phyloP scores from a whole-genome alignment of 2,329 filamentous ascomycete species.

The Aspergillus amoenus region DNA sequence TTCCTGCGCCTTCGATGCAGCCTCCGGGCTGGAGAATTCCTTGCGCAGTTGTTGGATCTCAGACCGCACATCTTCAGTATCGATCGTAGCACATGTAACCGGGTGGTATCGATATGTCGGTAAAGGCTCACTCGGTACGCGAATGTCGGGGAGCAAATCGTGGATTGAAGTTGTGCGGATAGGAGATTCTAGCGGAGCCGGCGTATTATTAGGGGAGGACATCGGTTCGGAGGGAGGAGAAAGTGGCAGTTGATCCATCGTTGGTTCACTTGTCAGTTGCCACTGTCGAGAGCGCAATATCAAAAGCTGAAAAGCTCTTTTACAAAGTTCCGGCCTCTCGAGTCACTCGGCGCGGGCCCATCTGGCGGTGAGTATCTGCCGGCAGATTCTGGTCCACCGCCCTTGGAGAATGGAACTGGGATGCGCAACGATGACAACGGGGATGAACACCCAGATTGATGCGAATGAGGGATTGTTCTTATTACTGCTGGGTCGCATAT shows the following conservation, averaged over 20 bases:
- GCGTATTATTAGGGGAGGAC: slow-evolving; percentile 15
- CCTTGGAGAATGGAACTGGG: neutral
- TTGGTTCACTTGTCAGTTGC: neutral
- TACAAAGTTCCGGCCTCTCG: no score
- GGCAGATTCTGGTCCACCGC: neutral
- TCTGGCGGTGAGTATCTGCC: slow-evolving; percentile 9
- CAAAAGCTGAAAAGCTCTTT: neutral
- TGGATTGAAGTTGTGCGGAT: slow-evolving; percentile 42
- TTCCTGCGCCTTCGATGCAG: slow-evolving; percentile 39
- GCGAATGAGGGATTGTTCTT: neutral
- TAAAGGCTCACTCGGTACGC: slow-evolving; percentile 36
- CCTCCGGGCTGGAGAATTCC: slow-evolving; percentile 36
- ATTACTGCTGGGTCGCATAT: neutral
- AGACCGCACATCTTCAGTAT: slow-evolving; percentile 27
- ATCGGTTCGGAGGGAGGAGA: slow-evolving; percentile 37
- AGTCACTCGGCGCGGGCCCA: neutral
- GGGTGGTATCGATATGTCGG: slow-evolving; percentile 39
- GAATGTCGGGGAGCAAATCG: slow-evolving; percentile 37
- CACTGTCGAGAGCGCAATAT: neutral
- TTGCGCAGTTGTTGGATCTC: slow-evolving; percentile 37
- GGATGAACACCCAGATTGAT: neutral
- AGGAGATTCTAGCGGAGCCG: slow-evolving; percentile 35
- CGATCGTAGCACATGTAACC: slow-evolving; percentile 37
- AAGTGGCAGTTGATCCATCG: slow-evolving; percentile 31
- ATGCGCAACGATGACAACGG: neutral